A percentile compares a stretch with the other conserved stretches of the same genome.
phyloP scores from a whole-genome alignment of 139 green algal genomes.

The Pseudopediastrum boryanum region DNA sequence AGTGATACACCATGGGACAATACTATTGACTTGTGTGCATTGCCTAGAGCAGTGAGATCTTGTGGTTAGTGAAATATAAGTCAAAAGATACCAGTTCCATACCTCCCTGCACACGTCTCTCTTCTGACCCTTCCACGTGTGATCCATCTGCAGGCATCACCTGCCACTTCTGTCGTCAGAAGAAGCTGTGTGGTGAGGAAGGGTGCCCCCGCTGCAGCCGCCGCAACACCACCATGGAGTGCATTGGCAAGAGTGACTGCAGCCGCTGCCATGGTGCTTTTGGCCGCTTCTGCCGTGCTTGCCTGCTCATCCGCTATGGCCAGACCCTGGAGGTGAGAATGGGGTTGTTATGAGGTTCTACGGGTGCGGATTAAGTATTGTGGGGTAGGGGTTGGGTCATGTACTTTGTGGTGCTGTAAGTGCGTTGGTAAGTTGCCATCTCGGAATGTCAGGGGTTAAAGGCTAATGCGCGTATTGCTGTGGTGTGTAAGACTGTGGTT shows the following conservation, averaged over 20 bases:
- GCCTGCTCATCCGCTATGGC: conserved; percentile 70
- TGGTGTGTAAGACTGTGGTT: too few relatives aligned
- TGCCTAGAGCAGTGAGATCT: too few relatives aligned
- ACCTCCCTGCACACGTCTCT: not conserved
- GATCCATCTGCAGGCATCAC: conserved; percentile 51
- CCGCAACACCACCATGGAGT: conserved; percentile 51
- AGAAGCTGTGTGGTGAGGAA: conserved; percentile 77
- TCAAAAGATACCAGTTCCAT: not conserved
- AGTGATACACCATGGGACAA: too few relatives aligned
- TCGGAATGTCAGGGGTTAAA: too few relatives aligned
- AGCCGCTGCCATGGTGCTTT: conserved; percentile 47
- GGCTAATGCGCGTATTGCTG: too few relatives aligned
- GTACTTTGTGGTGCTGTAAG: too few relatives aligned
- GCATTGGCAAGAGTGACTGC: conserved; percentile 78
- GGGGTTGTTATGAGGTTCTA: not conserved
- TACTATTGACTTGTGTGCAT: too few relatives aligned
- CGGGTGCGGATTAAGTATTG: too few relatives aligned
- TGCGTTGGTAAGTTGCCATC: too few relatives aligned
- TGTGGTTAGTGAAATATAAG: too few relatives aligned
- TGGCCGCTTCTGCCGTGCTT: conserved; percentile 73
- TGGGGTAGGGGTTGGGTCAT: too few relatives aligned
- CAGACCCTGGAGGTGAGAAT: conserved; percentile 48
- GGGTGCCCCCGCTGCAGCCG: conserved; percentile 65
- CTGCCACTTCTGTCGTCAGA: conserved; percentile 82
- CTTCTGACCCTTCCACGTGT: not conserved